These are phyloP conservation scores for Sporisorium iseilematis-ciliati DNA, from an alignment of 1,284 basidiomycete species.

Conservation along the genomic window DNA sequence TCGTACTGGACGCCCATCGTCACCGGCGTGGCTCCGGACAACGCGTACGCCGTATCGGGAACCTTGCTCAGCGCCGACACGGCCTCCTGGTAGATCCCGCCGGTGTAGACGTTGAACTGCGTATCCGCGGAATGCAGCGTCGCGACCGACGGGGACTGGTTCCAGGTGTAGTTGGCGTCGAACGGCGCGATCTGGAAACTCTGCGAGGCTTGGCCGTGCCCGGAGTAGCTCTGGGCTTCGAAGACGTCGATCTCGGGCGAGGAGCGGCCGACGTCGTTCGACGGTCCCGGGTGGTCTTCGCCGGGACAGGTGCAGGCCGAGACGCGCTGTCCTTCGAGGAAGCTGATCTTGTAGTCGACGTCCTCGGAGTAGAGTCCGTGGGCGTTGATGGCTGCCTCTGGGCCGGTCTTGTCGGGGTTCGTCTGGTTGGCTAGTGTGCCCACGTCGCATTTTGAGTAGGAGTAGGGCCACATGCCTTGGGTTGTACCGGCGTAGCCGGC, in stretches of 20 bases:
- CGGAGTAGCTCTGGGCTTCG: conserved; percentile 68
- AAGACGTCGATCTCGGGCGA: conserved; percentile 69
- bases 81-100: conserved; percentile 65
- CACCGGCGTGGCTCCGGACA: conserved; percentile 25
- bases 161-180: conserved; percentile 61
- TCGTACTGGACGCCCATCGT: conserved; percentile 66
- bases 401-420: conserved; percentile 36
- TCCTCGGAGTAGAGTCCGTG: conserved; percentile 22
- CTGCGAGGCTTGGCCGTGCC: conserved; percentile 51
- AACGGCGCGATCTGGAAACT: conserved; percentile 68
- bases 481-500: conserved; percentile 65
- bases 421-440: conserved; percentile 64
- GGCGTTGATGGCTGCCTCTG: conserved; percentile 25
- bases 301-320: conserved; percentile 58
- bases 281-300: conserved; percentile 54
- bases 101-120: conserved; percentile 61
- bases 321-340: conserved; percentile 47
- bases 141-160: conserved; percentile 14
- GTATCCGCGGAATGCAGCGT: conserved; percentile 20
- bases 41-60: conserved; percentile 54
- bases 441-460: conserved; percentile 65
- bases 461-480: conserved; percentile 69
- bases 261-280: conserved; percentile 49
- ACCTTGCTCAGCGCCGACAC: conserved; percentile 56
- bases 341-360: conserved; percentile 21